Base-by-base conservation (phyloP, 139 green algal genomes). In the Chlorokybus atmophyticus region DNA sequence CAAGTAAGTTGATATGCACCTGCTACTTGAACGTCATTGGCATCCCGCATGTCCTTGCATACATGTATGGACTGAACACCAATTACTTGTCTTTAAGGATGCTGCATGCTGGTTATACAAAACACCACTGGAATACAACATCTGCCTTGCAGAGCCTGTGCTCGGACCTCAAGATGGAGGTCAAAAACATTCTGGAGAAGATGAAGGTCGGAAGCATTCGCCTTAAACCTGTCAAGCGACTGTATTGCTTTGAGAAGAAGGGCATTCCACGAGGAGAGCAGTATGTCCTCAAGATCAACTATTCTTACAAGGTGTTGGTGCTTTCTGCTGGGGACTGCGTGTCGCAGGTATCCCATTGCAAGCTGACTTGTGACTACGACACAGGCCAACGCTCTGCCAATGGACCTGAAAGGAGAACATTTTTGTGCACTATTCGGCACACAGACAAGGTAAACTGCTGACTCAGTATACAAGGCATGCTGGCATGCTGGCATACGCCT, bases 221-320 rank as follows among this genome's bases (percentile, higher is more conserved):
- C 35, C 10, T 44, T 10, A 44, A 44, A 14, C 26, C 2, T 44
- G 62, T 69, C 17, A 32, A 74, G 74, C 70, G 91, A 14, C 76
- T 57, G 41, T 98, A 98, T 61, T 83, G 86, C 0, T 98, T 98
- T 71, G 90, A 98, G 75, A 44, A 78, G 30, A 14, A 59, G 2
- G 71, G 60, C 0, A 72, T 98, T 0, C 77, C 71, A 0, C 71
- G 77, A n/a, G 84, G 87, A 6, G 53, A 74, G 48, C 81, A 94
- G 69, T 98, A 83, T 75, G 81, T 91, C 4, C 57, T 98, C 30
- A 98, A 98, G 77, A 73, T 94, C 29, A 29, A 66, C 5, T 75
- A 62, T 35, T 60, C 72, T 19, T 79, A 55, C 29, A 39, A 69
- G 65, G 63, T 71, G 3, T 2, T 28, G 41, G 8, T 55, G 24